phyloP scores from a whole-genome alignment of 257 asterid genomes.

The Handroanthus guayacan region DNA sequence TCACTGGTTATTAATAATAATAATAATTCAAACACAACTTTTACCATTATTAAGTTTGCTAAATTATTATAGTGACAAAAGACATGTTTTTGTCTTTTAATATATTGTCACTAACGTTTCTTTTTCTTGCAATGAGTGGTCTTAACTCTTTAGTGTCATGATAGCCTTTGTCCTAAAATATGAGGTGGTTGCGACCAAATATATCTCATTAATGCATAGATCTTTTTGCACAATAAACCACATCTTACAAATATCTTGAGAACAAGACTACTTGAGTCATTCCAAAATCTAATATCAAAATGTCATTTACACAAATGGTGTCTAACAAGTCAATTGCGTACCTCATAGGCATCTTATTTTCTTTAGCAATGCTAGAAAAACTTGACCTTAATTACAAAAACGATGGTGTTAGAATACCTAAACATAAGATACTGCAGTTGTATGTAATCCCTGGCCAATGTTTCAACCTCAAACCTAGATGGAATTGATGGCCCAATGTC shows the following conservation, averaged over 20 bases:
- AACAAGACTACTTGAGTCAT: background rate
- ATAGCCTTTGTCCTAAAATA: background rate
- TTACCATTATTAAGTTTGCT: too few species aligned
- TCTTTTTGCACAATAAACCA: slow-evolving; percentile 7
- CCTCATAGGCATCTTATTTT: background rate
- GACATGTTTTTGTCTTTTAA: too few species aligned
- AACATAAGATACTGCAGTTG: slow-evolving; percentile 78
- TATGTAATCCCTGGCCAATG: slow-evolving; percentile 84
- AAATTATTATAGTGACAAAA: too few species aligned
- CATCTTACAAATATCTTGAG: slow-evolving; percentile 28
- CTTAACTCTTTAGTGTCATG: background rate
- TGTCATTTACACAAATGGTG: background rate
- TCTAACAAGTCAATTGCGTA: background rate
- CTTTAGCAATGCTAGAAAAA: slow-evolving; percentile 1
- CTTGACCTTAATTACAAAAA: slow-evolving; percentile 46
- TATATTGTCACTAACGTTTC: too few species aligned
- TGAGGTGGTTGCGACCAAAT: slow-evolving; percentile 4
- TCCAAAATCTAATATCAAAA: background rate
- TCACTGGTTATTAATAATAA: too few species aligned
- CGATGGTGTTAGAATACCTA: slow-evolving; percentile 75
- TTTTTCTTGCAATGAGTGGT: too few species aligned
- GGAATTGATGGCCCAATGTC: slow-evolving; percentile 91
- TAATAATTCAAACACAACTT: too few species aligned
- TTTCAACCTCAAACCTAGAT: slow-evolving; percentile 82
- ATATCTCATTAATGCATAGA: background rate